Base-by-base conservation (phyloP, 1,139 yeast species). In the Kurtzmaniella quercitrusa region DNA sequence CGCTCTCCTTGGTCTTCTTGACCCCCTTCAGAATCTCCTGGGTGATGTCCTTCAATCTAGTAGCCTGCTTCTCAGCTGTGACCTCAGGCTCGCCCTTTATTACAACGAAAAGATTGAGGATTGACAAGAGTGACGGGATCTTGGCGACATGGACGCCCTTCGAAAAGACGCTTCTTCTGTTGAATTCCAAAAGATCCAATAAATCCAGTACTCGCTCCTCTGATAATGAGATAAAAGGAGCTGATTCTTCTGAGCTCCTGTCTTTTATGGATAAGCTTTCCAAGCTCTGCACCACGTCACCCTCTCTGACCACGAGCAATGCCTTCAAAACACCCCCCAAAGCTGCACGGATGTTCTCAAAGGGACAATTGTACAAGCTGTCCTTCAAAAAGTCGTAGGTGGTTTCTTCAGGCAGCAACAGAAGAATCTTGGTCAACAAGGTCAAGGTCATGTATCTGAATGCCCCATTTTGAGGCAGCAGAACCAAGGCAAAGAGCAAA, bases 291-390 rank as follows among this genome's bases (percentile, higher is more conserved):
- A 14, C 24, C 2, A 36, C 8, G 14, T 24, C 38, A 36, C 21
- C 21, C 8, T 19, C 25, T n/a, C 27, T 14, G 16, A 36, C 27
- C 10, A 71, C 59, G 51, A 79, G 63, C 47, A 88, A 68, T 50
- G 82, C 86, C 58, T 85, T 89, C 53, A 88, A 71, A 23, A 87
- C 77, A 2, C 83, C 79, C 14, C 87, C 73, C 41, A 83, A 65
- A 2, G 80, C 79, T 23, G 81, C 73, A 51, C 81, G 80, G 18
- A 79, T 76, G 38, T 73, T 71, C 37, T 73, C 78, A 58, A 72
- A 82, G 1, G 96, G 95, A 56, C 95, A 87, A 45, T 77, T 70
- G 31, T 70, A 65, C 46, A 91, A 68, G 0, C 93, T 75, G 57
- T 87, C 93, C 36, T 72, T 57, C 17, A 88, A 67, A 55, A 85